Conservation (phyloP, 2,329 filamentous ascomycete species). For the Alternaria ethzedia region DNA sequence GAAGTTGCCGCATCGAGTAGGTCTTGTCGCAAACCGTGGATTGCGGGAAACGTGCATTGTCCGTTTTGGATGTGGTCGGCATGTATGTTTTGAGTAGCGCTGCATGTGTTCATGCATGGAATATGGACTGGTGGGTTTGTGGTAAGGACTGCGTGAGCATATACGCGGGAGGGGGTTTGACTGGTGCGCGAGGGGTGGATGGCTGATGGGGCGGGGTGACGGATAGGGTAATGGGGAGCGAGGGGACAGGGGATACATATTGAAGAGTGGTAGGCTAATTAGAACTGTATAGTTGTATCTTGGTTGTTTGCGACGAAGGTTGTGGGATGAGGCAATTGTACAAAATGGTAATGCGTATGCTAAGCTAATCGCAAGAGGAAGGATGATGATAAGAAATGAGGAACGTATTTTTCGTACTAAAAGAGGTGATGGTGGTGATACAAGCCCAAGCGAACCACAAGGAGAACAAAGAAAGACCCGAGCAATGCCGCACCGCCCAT, state of each 20-base stretch:
- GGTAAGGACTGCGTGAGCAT: neutral
- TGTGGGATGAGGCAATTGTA: neutral
- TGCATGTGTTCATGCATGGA: neutral
- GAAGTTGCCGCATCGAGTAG: neutral
- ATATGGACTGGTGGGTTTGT: neutral
- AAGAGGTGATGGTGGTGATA: neutral
- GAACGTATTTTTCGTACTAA: neutral
- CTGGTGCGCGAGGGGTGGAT: neutral
- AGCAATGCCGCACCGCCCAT: neutral
- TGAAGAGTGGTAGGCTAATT: neutral
- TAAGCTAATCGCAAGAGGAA: neutral
- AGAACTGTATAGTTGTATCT: neutral
- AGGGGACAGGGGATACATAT: neutral
- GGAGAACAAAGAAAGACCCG: neutral
- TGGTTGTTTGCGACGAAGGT: neutral
- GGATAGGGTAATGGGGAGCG: neutral
- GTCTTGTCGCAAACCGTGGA: neutral
- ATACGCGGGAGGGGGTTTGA: neutral
- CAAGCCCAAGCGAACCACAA: neutral
- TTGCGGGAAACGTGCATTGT: neutral
- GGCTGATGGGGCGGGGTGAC: neutral
- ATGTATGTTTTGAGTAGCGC: neutral
- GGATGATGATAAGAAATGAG: neutral
- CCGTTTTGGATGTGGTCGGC: neutral
- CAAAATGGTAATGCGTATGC: neutral